phyloP scores from a whole-genome alignment of 257 asterid genomes.

The Solanum tarapatanum region DNA sequence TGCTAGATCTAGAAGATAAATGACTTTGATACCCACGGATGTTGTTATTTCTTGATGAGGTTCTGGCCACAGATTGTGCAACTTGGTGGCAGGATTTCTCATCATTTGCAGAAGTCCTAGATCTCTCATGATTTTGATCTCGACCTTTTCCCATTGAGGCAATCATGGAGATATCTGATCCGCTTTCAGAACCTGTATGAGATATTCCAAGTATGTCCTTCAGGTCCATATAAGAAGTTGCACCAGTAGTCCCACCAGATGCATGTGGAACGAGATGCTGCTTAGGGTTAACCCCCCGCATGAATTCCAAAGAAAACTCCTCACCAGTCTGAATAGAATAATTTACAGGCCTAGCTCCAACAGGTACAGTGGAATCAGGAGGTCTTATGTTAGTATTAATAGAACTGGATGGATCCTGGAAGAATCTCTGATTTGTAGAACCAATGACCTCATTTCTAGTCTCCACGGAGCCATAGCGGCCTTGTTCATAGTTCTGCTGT shows the following conservation, averaged over 20 bases:
- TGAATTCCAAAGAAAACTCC: constrained; percentile 86
- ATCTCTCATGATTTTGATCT: constrained; percentile 33
- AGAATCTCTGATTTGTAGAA: constrained; percentile 38
- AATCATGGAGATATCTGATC: constrained; percentile 35
- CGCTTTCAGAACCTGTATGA: constrained; percentile 32
- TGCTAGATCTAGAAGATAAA: constrained; percentile 35
- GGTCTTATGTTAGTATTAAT: constrained; percentile 43
- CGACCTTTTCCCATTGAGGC: constrained; percentile 32
- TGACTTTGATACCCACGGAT: constrained; percentile 24
- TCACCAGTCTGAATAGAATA: constrained; percentile 95
- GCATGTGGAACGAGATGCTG: constrained; percentile 47
- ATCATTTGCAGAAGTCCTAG: constrained; percentile 22
- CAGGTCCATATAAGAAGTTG: constrained; percentile 36
- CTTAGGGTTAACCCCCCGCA: constrained; percentile 85
- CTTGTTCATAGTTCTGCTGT: constrained; percentile 41
- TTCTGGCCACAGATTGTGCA: constrained; percentile 29
- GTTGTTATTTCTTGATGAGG: constrained; percentile 27
- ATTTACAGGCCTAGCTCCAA: constrained; percentile 66
- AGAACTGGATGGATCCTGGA: constrained; percentile 56
- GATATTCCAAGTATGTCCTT: constrained; percentile 46
- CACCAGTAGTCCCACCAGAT: constrained; percentile 30
- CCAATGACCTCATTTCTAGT: constrained; percentile 44
- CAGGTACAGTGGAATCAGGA: constrained; percentile 31
- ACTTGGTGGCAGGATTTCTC: constrained; percentile 30
- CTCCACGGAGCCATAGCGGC: constrained; percentile 38